Conservation (phyloP, 2,329 filamentous ascomycete species). For the Stylonectria norvegica region DNA sequence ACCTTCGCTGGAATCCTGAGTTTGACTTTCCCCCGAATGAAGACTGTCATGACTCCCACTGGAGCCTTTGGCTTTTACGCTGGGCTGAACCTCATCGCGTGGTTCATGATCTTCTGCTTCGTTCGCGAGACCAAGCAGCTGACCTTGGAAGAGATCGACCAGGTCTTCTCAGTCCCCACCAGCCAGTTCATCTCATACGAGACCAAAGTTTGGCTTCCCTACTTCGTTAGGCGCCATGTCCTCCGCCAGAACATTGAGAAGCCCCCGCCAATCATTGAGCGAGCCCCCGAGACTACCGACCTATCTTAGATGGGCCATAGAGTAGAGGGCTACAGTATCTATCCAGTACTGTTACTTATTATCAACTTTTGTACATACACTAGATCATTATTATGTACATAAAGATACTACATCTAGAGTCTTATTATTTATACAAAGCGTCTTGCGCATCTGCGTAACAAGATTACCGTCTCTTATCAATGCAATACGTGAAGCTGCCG, state of each 20-base stretch:
- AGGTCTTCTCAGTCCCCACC: conserved; percentile 33
- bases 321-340: too few species aligned
- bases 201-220: conserved; percentile 32
- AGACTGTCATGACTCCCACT: neutral
- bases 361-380: too few species aligned
- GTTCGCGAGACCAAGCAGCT: conserved; percentile 47
- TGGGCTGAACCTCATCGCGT: conserved; percentile 37
- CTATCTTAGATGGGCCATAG: too few species aligned
- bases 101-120: conserved; percentile 44
- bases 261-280: conserved; percentile 31
- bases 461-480: too few species aligned
- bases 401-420: too few species aligned
- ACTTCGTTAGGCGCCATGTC: conserved; percentile 38
- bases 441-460: too few species aligned
- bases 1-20: neutral
- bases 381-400: too few species aligned
- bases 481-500: too few species aligned
- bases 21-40: neutral
- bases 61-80: conserved; percentile 10
- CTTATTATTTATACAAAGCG: too few species aligned
- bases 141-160: conserved; percentile 39
- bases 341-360: too few species aligned
- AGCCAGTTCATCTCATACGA: conserved; percentile 33
- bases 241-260: conserved; percentile 31
- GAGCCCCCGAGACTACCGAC: too few species aligned